Evolutionary conservation across 2,329 filamentous ascomycete species (phyloP).

Genomic region (Acrocalymma vagum): DNA sequence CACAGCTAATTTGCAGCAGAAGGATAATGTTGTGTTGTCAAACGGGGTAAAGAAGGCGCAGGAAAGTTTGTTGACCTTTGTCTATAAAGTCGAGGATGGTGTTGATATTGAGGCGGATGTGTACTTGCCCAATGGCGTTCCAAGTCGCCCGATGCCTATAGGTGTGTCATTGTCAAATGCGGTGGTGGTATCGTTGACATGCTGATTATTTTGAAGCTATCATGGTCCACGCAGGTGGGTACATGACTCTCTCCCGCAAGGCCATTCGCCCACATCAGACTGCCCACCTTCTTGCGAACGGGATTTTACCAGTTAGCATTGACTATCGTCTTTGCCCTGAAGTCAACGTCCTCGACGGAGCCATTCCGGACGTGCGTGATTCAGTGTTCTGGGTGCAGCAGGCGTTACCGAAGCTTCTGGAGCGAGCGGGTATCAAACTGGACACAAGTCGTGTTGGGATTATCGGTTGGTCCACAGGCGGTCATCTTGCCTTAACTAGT

Average conservation of each 20-base stretch:
- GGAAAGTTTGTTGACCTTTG: too few species aligned
- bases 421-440: too few species aligned
- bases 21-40: too few species aligned
- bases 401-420: too few species aligned
- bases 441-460: conserved; percentile 47
- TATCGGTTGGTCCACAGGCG: conserved; percentile 61
- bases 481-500: conserved; percentile 55
- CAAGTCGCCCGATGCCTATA: conserved; percentile 9
- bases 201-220: conserved; percentile 48
- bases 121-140: conserved; percentile 34
- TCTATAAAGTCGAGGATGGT: conserved; percentile 20
- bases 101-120: conserved; percentile 38
- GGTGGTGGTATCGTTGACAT: conserved; percentile 9
- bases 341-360: conserved; percentile 54
- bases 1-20: too few species aligned
- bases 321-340: conserved; percentile 64
- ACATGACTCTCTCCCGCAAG: conserved; percentile 51
- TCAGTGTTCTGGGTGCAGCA: conserved; percentile 51
- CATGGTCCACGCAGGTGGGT: conserved; percentile 58
- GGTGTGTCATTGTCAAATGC: conserved; percentile 9
- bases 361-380: conserved; percentile 56
- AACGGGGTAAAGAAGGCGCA: too few species aligned
- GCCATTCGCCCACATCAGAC: conserved; percentile 51
- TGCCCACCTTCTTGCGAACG: conserved; percentile 44
- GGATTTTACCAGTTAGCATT: conserved; percentile 58